Percentiles rank a stretch among this genome's conserved stretches.
Conservation (phyloP, 1,284 basidiomycete genomes). For the Schizophyllum amplum region DNA sequence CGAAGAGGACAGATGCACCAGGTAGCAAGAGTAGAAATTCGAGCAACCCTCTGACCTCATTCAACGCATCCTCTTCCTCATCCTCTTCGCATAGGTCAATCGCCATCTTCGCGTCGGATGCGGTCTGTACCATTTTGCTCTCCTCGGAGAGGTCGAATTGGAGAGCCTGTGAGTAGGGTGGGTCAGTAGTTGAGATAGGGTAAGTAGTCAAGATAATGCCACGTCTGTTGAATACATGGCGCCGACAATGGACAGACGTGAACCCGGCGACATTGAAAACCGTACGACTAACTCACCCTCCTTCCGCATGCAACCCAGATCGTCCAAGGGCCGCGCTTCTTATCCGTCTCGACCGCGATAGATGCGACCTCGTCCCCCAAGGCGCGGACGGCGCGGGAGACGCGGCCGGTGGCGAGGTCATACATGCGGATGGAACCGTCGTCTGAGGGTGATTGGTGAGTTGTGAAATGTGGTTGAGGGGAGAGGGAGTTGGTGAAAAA, state of each 20-base stretch:
- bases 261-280: no score
- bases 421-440: conserved; percentile 69
- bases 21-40: conserved; percentile 1
- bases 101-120: conserved; percentile 35
- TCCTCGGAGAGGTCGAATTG: conserved; percentile 32
- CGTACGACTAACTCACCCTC: conserved; percentile 38
- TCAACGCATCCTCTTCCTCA: conserved; percentile 51
- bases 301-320: conserved; percentile 57
- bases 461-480: not conserved
- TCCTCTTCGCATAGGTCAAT: conserved; percentile 34
- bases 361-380: not conserved
- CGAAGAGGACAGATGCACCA: conserved; percentile 20
- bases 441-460: conserved; percentile 27
- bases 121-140: conserved; percentile 38
- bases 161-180: no score
- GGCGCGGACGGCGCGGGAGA: conserved; percentile 25
- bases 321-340: conserved; percentile 30
- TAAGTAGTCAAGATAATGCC: no score
- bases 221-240: no score
- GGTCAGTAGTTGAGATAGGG: no score
- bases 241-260: no score
- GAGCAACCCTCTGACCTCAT: conserved; percentile 51
- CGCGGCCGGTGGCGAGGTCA: conserved; percentile 46
- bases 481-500: not conserved
- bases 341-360: conserved; percentile 20